phyloP scores from a whole-genome alignment of 2,329 filamentous ascomycete genomes.

The Monosporascus sp. region DNA sequence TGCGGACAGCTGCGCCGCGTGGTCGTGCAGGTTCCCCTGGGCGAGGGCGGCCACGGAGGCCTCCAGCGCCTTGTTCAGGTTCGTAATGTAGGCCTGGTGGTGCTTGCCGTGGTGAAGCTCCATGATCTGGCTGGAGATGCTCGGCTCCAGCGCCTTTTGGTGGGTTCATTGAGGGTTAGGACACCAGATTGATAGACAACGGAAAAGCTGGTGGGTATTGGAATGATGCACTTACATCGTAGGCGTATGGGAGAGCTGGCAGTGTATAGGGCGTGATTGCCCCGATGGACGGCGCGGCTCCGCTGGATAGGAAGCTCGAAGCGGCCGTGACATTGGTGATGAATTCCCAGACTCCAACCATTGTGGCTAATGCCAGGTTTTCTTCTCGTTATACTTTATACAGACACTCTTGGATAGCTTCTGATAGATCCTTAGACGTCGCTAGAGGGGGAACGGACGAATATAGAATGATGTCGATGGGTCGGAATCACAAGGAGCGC shows the following conservation, averaged over 20 bases:
- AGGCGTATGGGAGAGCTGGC: constrained; percentile 63
- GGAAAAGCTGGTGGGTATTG: too few relatives aligned
- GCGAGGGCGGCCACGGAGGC: constrained; percentile 54
- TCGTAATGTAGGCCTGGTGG: constrained; percentile 73
- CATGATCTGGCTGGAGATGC: constrained; percentile 76
- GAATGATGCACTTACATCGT: constrained; percentile 50
- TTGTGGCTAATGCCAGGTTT: not conserved
- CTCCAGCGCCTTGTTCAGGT: constrained; percentile 63
- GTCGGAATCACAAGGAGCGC: too few relatives aligned
- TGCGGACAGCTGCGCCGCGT: constrained; percentile 58
- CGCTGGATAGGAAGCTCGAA: not conserved
- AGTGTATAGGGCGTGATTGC: constrained; percentile 45
- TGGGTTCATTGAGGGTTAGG: not conserved
- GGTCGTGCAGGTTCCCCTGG: constrained; percentile 51
- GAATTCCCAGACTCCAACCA: not conserved
- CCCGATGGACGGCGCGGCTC: not conserved
- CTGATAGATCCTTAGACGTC: not conserved
- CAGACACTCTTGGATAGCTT: too few relatives aligned
- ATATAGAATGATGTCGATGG: too few relatives aligned
- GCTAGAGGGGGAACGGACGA: not conserved
- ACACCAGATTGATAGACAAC: not conserved
- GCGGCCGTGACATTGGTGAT: not conserved
- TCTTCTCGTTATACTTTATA: not conserved
- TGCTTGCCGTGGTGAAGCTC: constrained; percentile 75
- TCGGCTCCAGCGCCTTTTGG: constrained; percentile 61